These are phyloP conservation scores for Tylopilus sp. DNA, from an alignment of 768 basidiomycete genomes.

Conservation along the genomic window DNA sequence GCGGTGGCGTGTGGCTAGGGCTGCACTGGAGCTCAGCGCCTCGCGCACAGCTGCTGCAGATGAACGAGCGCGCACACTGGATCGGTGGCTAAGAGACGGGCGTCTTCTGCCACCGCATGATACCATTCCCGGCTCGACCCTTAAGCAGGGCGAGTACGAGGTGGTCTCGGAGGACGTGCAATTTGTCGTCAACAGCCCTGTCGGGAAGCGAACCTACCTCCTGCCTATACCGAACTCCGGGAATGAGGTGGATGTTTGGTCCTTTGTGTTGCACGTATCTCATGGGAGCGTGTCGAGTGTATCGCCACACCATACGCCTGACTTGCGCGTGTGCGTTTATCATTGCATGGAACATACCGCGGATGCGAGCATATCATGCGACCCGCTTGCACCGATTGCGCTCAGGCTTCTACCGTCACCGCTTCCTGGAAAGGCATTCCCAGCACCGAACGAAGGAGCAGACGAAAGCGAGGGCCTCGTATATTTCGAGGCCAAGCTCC, in stretches of 20 bases:
- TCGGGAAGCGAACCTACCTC: slow-evolving; percentile 44
- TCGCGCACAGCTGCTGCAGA: slow-evolving; percentile 13
- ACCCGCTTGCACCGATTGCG: slow-evolving; percentile 39
- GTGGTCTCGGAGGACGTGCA: slow-evolving; percentile 34
- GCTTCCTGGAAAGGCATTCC: slow-evolving; percentile 50
- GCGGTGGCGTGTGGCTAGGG: slow-evolving; percentile 81
- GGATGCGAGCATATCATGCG: slow-evolving; percentile 34
- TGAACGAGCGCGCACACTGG: slow-evolving; percentile 39
- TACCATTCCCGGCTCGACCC: slow-evolving; percentile 4
- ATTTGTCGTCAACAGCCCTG: slow-evolving; percentile 45
- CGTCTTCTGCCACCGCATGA: slow-evolving; percentile 38
- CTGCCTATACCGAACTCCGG: slow-evolving; percentile 35
- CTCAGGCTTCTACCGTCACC: slow-evolving; percentile 67
- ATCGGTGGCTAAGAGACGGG: slow-evolving; percentile 69
- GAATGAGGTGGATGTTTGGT: slow-evolving; percentile 14
- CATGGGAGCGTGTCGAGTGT: slow-evolving; percentile 52
- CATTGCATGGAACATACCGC: slow-evolving; percentile 36
- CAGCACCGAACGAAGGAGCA: slow-evolving; percentile 61
- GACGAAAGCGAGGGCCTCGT: slow-evolving; percentile 77
- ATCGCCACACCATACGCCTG: slow-evolving; percentile 44
- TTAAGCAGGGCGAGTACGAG: slow-evolving; percentile 29
- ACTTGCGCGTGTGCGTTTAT: slow-evolving; percentile 47
- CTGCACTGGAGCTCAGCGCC: slow-evolving; percentile 65
- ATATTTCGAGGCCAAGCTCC: slow-evolving; percentile 53
- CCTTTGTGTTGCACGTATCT: slow-evolving; percentile 57